Percentiles rank a stretch among this genome's conserved stretches.
phyloP scores from a whole-genome alignment of 2,329 filamentous ascomycete genomes.

The Aspergillus tubingensis region DNA sequence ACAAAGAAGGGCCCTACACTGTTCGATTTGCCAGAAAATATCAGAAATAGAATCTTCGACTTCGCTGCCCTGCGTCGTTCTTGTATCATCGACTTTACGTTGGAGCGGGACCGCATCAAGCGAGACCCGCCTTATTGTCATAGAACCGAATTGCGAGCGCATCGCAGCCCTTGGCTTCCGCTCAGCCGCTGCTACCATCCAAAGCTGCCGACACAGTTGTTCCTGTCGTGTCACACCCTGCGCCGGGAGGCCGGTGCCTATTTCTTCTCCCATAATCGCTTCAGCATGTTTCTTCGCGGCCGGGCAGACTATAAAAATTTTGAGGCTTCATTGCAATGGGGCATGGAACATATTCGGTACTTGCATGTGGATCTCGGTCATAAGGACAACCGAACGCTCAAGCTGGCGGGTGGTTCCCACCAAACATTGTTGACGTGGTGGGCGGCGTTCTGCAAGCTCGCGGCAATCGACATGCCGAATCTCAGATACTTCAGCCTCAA shows the following conservation, averaged over 20 bases:
- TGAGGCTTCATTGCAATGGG: slow-evolving; percentile 13
- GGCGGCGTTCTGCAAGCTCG: slow-evolving; percentile 22
- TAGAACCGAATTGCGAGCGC: slow-evolving; percentile 8
- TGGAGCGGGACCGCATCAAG: slow-evolving; percentile 15
- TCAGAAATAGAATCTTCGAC: slow-evolving; percentile 23
- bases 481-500: slow-evolving; percentile 26
- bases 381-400: slow-evolving; percentile 23
- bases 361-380: slow-evolving; percentile 26
- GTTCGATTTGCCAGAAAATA: slow-evolving; percentile 23
- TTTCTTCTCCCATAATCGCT: slow-evolving; percentile 22
- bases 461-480: slow-evolving; percentile 15
- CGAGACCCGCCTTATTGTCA: neutral
- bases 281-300: slow-evolving; percentile 18
- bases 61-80: slow-evolving; percentile 25
- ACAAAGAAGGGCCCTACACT: slow-evolving; percentile 11
- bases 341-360: slow-evolving; percentile 16
- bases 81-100: slow-evolving; percentile 22
- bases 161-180: slow-evolving; percentile 4
- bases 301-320: slow-evolving; percentile 21
- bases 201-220: slow-evolving; percentile 19
- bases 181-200: slow-evolving; percentile 21
- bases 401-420: slow-evolving; percentile 15
- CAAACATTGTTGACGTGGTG: slow-evolving; percentile 19
- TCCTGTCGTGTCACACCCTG: slow-evolving; percentile 16
- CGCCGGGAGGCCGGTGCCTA: slow-evolving; percentile 19